Evolutionary conservation across 768 basidiomycete species (phyloP), one percentile per base, ranked within the genome.

Genomic region (Kwoniella newhampshirensis): DNA sequence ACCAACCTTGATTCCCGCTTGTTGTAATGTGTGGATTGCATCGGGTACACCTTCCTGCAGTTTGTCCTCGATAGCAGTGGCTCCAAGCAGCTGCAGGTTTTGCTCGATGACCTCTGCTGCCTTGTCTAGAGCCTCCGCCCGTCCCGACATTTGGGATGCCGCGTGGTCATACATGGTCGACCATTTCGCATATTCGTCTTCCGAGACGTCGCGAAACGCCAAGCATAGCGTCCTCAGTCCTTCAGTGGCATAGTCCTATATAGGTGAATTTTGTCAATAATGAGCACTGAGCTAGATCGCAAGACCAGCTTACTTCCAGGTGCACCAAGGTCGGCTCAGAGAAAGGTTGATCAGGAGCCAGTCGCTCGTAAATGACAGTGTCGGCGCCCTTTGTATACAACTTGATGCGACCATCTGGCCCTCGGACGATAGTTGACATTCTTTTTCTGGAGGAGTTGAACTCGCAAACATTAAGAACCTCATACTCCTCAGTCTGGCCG

Each of bases 1-100:
- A 43, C 65, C 47, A 21, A 84, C 88, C 83, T 98, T 99, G 78
- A 99, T 96, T 2, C 96, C 96, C 35, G 96, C 96, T 83, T 89
- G 90, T 68, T 99, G 96, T 43, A 99, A 77, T 0, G 93, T 97
- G 74, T 98, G 93, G 46, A 98, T 99, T 4, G 96, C 86, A 68
- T 99, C 96, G 0, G 96, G 96, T 2, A 99, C 96, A 37, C 96
- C 96, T 50, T 99, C 96, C 74, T 99, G 96, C 13, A 99, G 80
- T 77, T 96, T 98, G 76, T 99, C 96, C 75, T 99, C 96, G 69
- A 99, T 92, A 17, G 96, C 96, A 1, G 96, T 98, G 23, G 96
- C 96, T 2, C 96, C 96, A 17, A 99, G 82, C 17, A 99, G 73
- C 69, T 89, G 86, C 65, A 99, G 81, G 59, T 99, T 91, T 67